phyloP scores from a whole-genome alignment of 1,284 basidiomycete genomes.

The Paramarasmius palmivorus region DNA sequence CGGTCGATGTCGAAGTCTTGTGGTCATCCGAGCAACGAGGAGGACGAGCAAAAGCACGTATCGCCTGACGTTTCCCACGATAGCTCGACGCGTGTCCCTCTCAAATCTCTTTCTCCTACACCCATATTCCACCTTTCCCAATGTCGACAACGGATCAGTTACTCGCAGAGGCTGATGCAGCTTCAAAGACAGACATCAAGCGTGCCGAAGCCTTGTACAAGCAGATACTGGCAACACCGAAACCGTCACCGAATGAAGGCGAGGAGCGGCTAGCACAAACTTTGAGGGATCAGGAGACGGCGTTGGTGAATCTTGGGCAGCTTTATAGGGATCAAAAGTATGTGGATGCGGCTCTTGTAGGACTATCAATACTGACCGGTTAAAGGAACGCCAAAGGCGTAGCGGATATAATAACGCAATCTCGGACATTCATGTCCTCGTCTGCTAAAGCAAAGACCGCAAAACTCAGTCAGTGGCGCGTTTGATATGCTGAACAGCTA shows the following conservation, averaged over 20 bases:
- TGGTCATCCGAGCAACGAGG: conserved; percentile 31
- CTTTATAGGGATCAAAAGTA: conserved; percentile 87
- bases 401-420: conserved; percentile 85
- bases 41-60: not conserved
- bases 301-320: conserved; percentile 85
- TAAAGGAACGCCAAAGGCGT: conserved; percentile 82
- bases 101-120: conserved; percentile 4
- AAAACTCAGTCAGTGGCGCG: conserved; percentile 75
- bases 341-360: conserved; percentile 11
- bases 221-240: conserved; percentile 46
- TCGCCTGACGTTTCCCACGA: conserved; percentile 28
- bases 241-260: conserved; percentile 10
- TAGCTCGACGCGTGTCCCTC: conserved; percentile 41
- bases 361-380: not conserved
- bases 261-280: conserved; percentile 48
- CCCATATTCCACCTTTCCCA: conserved; percentile 14
- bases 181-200: conserved; percentile 28
- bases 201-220: conserved; percentile 72
- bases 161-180: conserved; percentile 51
- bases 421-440: conserved; percentile 88
- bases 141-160: conserved; percentile 44
- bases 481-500: conserved; percentile 5
- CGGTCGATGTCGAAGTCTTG: conserved; percentile 45
- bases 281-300: conserved; percentile 83
- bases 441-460: conserved; percentile 99